These are phyloP conservation scores for Fusarium decemcellulare DNA, from an alignment of 2,329 filamentous ascomycete species.

Conservation along the genomic window DNA sequence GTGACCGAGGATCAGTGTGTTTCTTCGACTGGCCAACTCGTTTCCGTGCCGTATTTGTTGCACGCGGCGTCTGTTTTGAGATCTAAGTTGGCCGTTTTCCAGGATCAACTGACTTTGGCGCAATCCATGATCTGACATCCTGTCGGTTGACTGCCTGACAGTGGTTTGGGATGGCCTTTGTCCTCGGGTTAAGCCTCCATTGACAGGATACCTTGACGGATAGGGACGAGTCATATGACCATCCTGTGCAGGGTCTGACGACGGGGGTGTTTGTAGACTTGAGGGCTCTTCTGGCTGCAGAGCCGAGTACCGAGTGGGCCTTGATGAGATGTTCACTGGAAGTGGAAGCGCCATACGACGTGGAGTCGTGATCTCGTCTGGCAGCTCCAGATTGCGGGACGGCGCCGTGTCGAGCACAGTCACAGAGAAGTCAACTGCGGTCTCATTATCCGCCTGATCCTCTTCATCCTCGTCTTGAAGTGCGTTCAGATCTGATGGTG, in stretches of 20 bases:
- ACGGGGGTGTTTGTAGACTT: constrained; percentile 45
- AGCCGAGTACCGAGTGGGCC: constrained; percentile 9
- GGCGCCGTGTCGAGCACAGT: constrained; percentile 15
- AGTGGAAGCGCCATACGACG: constrained; percentile 11
- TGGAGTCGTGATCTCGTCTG: constrained; percentile 5
- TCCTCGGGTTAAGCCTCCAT: constrained; percentile 8
- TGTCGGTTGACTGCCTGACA: constrained; percentile 5
- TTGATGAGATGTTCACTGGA: constrained; percentile 21
- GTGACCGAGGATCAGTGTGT: constrained; percentile 14
- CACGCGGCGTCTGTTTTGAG: constrained; percentile 19
- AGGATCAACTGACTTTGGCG: constrained; percentile 33
- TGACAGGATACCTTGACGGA: background rate
- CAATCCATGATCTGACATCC: constrained; percentile 10
- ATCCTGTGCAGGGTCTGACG: constrained; percentile 35
- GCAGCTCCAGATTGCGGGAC: constrained; percentile 5
- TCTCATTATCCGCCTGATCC: constrained; percentile 10
- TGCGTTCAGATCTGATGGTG: constrained; percentile 39
- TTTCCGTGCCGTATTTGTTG: constrained; percentile 27
- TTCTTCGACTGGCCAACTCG: constrained; percentile 18
- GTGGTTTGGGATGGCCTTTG: constrained; percentile 13
- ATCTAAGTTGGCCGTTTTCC: constrained; percentile 11
- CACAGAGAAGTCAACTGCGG: constrained; percentile 4
- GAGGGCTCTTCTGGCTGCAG: constrained; percentile 1
- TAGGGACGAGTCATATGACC: constrained; percentile 13
- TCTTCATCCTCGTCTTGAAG: constrained; percentile 38